Evolutionary conservation across 495 filamentous ascomycete species (phyloP), one percentile per base, ranked within the genome.

Genomic region (Friedmanniomyces endolithicus): DNA sequence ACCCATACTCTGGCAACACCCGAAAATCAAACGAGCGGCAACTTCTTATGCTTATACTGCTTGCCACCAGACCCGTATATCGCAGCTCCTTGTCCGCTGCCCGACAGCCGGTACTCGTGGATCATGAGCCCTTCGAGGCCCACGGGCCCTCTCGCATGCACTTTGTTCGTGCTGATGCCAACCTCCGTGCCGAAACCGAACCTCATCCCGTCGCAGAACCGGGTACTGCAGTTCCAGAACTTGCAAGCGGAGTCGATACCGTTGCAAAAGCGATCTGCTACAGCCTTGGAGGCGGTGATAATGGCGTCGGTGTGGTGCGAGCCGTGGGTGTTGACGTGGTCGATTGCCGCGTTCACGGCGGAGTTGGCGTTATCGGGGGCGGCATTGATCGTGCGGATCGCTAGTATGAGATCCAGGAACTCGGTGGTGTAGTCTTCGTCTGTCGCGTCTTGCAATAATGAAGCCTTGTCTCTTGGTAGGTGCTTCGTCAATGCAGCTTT

Each of bases 121-220:
- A 97, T 95, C 71, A 87, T 94, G 68, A 98, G 70, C 0, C 92
- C 92, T 65, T 97, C 90, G 43, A 98, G 70, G 16, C 92, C 92
- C 12, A 98, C 92, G 0, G 92, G 92, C 1, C 92, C 92, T 35
- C 92, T 75, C 8, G 87, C 85, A 64, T 98, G 92, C 50, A 98
- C 95, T 71, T 97, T 98, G 71, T 97, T 98, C 43, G 92, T 98
- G 70, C 87, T 94, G 67, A 98, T 95, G 37, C 92, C 92, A 1
- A 98, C 92, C 68, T 99, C 92, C 0, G 92, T 96, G 31, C 92
- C 92, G 71, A 99, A 97, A 1, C 92, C 92, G 68, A 88, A 99
- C 27, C 92, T 77, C 83, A 94, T 95, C 2, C 92, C 92, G 65
- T 99, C 92, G 3, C 90, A 88, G 69, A 99, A 92, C 20, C 92